phyloP scores from a whole-genome alignment of 345 rosid species.

The Hypericum androsaemum region DNA sequence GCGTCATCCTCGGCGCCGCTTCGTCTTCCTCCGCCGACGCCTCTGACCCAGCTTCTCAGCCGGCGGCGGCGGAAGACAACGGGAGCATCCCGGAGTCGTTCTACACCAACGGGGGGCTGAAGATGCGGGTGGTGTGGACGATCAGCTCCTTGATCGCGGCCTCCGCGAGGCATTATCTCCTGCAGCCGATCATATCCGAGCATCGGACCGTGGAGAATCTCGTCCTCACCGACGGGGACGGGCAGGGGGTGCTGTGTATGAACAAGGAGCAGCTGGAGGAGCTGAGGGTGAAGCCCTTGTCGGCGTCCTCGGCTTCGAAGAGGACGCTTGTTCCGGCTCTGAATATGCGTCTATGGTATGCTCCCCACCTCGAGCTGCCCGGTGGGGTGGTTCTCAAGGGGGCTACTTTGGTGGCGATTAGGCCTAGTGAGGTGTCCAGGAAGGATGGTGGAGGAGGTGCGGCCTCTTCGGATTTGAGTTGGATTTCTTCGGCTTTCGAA shows the following conservation, averaged over 20 bases:
- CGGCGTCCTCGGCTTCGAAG: constrained; percentile 86
- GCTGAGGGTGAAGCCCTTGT: constrained; percentile 77
- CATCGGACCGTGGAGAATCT: constrained; percentile 79
- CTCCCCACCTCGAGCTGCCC: constrained; percentile 71
- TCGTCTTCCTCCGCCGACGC: constrained; percentile 32
- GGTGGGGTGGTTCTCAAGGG: constrained; percentile 77
- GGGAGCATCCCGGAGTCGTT: constrained; percentile 92
- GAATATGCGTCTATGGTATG: constrained; percentile 96
- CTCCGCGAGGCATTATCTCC: constrained; percentile 81
- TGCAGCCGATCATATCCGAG: constrained; percentile 78
- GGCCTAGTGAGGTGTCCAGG: constrained; percentile 58
- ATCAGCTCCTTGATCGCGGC: constrained; percentile 91
- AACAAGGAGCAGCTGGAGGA: constrained; percentile 84
- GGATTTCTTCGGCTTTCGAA: constrained; percentile 75
- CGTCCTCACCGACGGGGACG: constrained; percentile 76
- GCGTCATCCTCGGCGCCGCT: constrained; percentile 85
- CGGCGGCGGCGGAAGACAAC: constrained; percentile 42
- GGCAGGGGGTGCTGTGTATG: constrained; percentile 93
- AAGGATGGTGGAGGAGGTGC: constrained; percentile 39
- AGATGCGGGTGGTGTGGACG: constrained; percentile 93
- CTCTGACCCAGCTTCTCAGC: constrained; percentile 2
- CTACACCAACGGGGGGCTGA: constrained; percentile 86
- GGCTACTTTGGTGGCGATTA: constrained; percentile 87
- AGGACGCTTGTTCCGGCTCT: constrained; percentile 90
- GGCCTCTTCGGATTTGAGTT: constrained; percentile 39